Conservation (phyloP, 805 yeast species). For the Zygoascus biomembranicola region DNA sequence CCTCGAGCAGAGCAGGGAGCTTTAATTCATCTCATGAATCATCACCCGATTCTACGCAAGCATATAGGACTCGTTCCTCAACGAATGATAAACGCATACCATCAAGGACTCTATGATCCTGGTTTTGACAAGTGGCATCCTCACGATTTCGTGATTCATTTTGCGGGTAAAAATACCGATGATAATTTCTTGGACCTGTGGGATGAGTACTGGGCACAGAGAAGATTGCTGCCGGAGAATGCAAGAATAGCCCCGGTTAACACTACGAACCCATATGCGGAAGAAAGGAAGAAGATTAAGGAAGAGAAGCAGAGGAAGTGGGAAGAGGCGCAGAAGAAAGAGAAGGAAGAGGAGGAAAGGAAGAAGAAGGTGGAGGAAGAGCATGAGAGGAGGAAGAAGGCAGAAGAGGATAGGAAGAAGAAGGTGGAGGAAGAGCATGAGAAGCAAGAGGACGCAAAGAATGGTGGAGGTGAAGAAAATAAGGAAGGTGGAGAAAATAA, state of each 20-base stretch:
- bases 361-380: neutral
- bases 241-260: neutral
- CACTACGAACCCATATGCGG: neutral
- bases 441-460: too few relatives aligned
- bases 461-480: too few relatives aligned
- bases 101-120: constrained; percentile 7
- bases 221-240: neutral
- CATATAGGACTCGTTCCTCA: constrained; percentile 27
- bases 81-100: constrained; percentile 24
- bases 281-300: neutral
- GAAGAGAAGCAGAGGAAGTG: neutral
- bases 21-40: constrained; percentile 12
- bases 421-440: neutral
- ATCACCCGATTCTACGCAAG: constrained; percentile 15
- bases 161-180: constrained; percentile 8
- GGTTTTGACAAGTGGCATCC: constrained; percentile 10
- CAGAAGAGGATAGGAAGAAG: neutral
- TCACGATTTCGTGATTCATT: constrained; percentile 24
- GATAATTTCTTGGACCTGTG: neutral
- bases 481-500: too few relatives aligned
- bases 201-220: constrained; percentile 1
- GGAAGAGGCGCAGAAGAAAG: neutral
- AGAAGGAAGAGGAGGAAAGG: neutral
- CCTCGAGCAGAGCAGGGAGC: constrained; percentile 23
- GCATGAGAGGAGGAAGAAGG: neutral